Percentiles rank a stretch among this genome's conserved stretches.
phyloP scores from a whole-genome alignment of 2,329 filamentous ascomycete genomes.

The Ascocoryne sarcoides region DNA sequence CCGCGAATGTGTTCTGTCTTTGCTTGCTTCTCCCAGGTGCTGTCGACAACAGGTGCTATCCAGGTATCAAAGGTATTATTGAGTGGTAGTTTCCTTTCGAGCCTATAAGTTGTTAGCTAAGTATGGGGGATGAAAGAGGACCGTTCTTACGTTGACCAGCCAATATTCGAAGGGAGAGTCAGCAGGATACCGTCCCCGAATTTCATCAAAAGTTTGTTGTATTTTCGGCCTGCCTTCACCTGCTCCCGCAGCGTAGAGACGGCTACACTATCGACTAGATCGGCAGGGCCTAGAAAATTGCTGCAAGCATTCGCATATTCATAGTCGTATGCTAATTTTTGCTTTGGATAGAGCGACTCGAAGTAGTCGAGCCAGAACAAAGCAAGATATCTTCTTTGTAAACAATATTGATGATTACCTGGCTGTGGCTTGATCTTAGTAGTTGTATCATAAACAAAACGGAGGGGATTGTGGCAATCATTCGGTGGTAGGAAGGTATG shows the following conservation, averaged over 20 bases:
- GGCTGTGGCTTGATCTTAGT: constrained; percentile 3
- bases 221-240: constrained; percentile 9
- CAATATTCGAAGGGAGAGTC: constrained; percentile 8
- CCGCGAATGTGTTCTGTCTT: no score
- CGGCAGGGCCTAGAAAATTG: constrained; percentile 5
- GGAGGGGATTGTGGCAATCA: no score
- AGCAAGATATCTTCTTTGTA: constrained; percentile 8
- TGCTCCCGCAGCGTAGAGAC: constrained; percentile 8
- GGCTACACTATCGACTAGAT: constrained; percentile 3
- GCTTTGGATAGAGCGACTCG: constrained; percentile 7
- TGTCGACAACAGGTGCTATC: no score
- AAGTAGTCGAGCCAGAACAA: constrained; percentile 12
- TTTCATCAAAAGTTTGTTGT: constrained; percentile 8
- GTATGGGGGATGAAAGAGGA: no score
- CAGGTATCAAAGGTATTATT: no score
- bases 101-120: no score
- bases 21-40: no score
- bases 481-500: no score
- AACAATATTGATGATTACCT: constrained; percentile 8
- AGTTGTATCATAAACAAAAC: constrained; percentile 7
- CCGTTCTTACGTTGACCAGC: no score
- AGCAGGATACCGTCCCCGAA: constrained; percentile 11
- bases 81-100: no score
- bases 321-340: constrained; percentile 10
- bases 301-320: constrained; percentile 7